Evolutionary conservation across 306 rosid genomes (phyloP).

Genomic region (Ammopiptanthus mongolicus): DNA sequence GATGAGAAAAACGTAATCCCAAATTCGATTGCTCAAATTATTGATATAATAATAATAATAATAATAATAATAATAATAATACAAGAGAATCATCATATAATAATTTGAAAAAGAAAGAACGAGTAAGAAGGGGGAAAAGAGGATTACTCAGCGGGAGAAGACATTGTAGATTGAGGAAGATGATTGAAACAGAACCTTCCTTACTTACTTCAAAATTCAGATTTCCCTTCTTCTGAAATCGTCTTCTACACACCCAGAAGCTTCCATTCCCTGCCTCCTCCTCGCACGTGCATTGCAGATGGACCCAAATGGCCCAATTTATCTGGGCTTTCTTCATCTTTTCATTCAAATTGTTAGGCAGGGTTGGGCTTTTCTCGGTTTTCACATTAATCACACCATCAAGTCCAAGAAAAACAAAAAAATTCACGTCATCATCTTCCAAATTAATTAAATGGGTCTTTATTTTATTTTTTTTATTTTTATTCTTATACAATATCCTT

Average conservation of each 20-base stretch:
- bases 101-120: neutral
- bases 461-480: no score
- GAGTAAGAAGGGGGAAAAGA: neutral
- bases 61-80: neutral
- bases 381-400: neutral
- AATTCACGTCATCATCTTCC: neutral
- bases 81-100: neutral
- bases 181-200: constrained; percentile 2
- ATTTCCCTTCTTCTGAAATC: constrained; percentile 9
- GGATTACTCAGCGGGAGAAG: constrained; percentile 91
- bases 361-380: neutral
- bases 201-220: neutral
- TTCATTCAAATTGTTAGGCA: neutral
- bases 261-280: constrained; percentile 5
- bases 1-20: neutral
- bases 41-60: neutral
- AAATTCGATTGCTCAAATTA: neutral
- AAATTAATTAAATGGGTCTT: no score
- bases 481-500: no score
- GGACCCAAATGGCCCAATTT: neutral
- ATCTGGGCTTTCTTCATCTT: neutral
- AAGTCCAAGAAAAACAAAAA: no score
- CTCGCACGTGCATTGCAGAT: constrained; percentile 17
- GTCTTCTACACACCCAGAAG: constrained; percentile 24
- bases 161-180: constrained; percentile 52